phyloP scores from a whole-genome alignment of 768 basidiomycete genomes.

The Collybia sp. region DNA sequence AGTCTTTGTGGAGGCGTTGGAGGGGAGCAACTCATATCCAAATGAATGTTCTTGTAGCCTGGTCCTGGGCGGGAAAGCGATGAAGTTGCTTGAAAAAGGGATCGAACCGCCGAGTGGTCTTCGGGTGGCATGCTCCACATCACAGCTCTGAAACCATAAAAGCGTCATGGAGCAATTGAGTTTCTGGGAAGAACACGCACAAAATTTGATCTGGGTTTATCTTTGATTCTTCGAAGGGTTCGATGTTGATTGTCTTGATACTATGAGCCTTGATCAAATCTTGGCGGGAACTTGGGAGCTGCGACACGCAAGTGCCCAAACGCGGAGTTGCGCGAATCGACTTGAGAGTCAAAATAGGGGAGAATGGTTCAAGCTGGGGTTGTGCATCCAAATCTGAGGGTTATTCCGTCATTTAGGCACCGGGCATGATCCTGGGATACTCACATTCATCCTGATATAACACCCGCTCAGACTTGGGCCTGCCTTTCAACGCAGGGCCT shows the following conservation, averaged over 20 bases:
- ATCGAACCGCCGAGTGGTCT: no score
- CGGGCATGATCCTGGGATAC: no score
- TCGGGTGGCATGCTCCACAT: not conserved
- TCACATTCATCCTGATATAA: constrained; percentile 23
- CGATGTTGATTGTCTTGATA: constrained; percentile 17
- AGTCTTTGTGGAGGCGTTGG: not conserved
- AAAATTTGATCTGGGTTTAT: constrained; percentile 31
- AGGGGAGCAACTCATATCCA: no score
- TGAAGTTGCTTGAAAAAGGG: no score
- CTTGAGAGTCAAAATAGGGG: constrained; percentile 40
- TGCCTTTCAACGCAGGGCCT: constrained; percentile 14
- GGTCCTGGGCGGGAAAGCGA: no score
- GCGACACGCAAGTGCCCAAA: constrained; percentile 24
- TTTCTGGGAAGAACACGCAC: constrained; percentile 21
- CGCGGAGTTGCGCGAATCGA: constrained; percentile 44
- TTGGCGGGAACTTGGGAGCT: constrained; percentile 14
- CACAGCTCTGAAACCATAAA: not conserved
- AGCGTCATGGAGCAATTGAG: not conserved
- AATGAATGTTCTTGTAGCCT: no score
- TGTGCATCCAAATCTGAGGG: constrained; percentile 6
- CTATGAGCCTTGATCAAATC: no score
- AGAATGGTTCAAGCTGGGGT: constrained; percentile 27
- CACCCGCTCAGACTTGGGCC: constrained; percentile 29
- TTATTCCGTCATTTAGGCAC: no score
- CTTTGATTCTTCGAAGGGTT: constrained; percentile 24